Evolutionary conservation across 108 stramenopile genomes (phyloP), one percentile per base, ranked within the genome.

Genomic region (Cyclotella atomus): DNA sequence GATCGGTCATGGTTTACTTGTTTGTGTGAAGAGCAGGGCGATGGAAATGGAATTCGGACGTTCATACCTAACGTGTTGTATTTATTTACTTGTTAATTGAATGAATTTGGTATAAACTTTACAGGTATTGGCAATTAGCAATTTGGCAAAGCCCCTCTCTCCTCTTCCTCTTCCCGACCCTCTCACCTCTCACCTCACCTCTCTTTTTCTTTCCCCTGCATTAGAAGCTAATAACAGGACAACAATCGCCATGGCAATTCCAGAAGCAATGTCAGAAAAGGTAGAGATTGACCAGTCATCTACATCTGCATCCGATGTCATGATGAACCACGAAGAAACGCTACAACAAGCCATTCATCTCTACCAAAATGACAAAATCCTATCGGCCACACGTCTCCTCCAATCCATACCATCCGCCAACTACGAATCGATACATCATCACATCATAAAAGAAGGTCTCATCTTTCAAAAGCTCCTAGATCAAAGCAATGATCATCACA

Each of bases 371-470:
- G 69, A 71, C 30, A 78, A 71, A 78, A 27, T 78, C 19, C 32
- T 78, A 8, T 45, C 65, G 25, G 61, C 77, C 50, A 70, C 57
- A 10, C 46, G 16, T 43, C 64, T 71, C 29, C 55, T 78, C 16
- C 46, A 50, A 2, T 63, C 63, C 17, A 43, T 71, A 36, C 52
- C 70, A 36, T 2, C 21, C 8, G 12, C 46, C 3, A 44, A 59
- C 70, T 67, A 63, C 9, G 43, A 70, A 45, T 56, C 69, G 2
- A 30, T 71, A n/a, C 86, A 87, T 47, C 64, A 43, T 9, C 47
- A 75, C 33, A 67, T 87, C 32, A 15, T 86, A 23, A 53, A 46
- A 5, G 84, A 81, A 33, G 84, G 85, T 6, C 19, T 68, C 0
- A 43, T 77, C 12, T 73, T 80, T 62, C 70, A 80, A 61, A 19